Percentiles rank a stretch among this genome's conserved stretches.
Conservation (phyloP, 805 yeast species). For the Cyberlindnera galapagoensis region DNA sequence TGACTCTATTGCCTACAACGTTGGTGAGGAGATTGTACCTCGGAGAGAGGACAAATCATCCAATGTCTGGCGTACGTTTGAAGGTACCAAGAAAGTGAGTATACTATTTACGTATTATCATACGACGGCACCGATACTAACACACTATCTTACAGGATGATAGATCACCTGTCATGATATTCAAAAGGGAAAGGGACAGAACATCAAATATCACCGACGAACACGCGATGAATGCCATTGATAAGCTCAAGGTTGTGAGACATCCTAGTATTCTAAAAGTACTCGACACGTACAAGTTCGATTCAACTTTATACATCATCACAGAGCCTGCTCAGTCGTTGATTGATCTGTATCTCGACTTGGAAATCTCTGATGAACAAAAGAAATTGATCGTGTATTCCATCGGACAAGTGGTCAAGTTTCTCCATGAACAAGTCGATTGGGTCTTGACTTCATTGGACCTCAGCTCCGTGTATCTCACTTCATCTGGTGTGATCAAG, state of each 20-base stretch:
- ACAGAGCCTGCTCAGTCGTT: conserved; percentile 64
- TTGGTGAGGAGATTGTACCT: conserved; percentile 45
- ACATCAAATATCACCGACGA: conserved; percentile 28
- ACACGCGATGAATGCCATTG: conserved; percentile 39
- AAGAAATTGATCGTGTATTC: conserved; percentile 49
- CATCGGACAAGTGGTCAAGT: conserved; percentile 48
- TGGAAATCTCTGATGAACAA: conserved; percentile 28
- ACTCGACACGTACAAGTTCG: conserved; percentile 60
- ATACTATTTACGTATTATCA: no score
- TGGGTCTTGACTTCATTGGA: conserved; percentile 62
- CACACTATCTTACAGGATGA: conserved; percentile 41
- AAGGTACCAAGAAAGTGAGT: conserved; percentile 42
- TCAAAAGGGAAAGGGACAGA: conserved; percentile 58
- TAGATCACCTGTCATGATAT: conserved; percentile 49
- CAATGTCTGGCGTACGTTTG: conserved; percentile 56
- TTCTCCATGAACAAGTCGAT: conserved; percentile 46
- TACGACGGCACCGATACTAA: conserved; percentile 1
- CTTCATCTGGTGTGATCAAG: conserved; percentile 73
- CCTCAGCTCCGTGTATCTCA: conserved; percentile 54
- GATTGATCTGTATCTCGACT: conserved; percentile 29
- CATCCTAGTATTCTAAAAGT: conserved; percentile 64
- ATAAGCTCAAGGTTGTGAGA: conserved; percentile 47
- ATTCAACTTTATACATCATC: conserved; percentile 48
- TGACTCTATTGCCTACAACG: conserved; percentile 48
- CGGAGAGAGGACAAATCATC: no score